Evolutionary conservation across 2,329 filamentous ascomycete species (phyloP).

Genomic region (Dryadomyces sulphureus): DNA sequence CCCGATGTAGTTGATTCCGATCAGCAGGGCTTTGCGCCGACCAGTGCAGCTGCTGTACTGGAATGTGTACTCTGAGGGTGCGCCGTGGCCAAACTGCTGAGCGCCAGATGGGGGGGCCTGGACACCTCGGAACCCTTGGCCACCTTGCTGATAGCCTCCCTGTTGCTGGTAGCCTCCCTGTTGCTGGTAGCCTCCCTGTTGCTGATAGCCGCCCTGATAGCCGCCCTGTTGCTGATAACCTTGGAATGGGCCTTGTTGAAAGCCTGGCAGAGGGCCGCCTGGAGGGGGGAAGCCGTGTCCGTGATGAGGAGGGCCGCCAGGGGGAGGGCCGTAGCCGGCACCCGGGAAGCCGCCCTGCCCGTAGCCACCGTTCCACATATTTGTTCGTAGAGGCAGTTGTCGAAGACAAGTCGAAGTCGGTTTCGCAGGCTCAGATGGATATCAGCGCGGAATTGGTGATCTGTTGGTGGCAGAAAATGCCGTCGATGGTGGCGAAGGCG

Average conservation of each 20-base stretch:
- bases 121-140: constrained; percentile 8
- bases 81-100: constrained; percentile 52
- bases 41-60: constrained; percentile 66
- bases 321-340: neutral
- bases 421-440: neutral
- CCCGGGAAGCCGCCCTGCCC: neutral
- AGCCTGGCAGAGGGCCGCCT: constrained; percentile 7
- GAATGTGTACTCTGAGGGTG: constrained; percentile 54
- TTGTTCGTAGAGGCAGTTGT: neutral
- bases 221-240: constrained; percentile 1
- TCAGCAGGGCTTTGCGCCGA: constrained; percentile 56
- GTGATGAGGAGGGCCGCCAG: neutral
- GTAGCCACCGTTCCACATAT: constrained; percentile 7
- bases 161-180: constrained; percentile 3
- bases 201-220: neutral
- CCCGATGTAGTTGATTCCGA: constrained; percentile 71
- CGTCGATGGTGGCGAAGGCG: neutral
- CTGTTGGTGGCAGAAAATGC: neutral
- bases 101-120: constrained; percentile 32
- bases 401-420: neutral
- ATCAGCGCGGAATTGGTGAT: neutral
- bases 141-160: constrained; percentile 5
- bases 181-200: neutral
- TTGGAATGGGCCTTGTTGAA: constrained; percentile 4
- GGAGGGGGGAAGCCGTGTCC: constrained; percentile 7